A percentile compares a stretch with the other conserved stretches of the same genome.
Evolutionary conservation across 2,329 filamentous ascomycete species (phyloP).

Genomic region (Emericellopsis atlantica): DNA sequence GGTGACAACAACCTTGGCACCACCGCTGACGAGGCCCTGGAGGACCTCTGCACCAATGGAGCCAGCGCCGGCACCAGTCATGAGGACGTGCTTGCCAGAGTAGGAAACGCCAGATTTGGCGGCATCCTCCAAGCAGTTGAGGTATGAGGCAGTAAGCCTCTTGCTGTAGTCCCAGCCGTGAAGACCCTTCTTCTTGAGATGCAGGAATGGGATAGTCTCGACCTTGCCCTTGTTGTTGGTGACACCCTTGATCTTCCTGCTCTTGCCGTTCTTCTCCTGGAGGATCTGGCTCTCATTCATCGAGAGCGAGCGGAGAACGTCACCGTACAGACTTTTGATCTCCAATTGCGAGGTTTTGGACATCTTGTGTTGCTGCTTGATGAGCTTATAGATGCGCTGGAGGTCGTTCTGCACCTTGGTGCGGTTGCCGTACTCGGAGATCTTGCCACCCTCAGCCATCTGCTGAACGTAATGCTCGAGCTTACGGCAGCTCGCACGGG

Average conservation of each 20-base stretch:
- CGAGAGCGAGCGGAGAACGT: constrained; percentile 82
- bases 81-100: constrained; percentile 88
- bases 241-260: constrained; percentile 42
- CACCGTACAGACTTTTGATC: constrained; percentile 89
- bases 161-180: constrained; percentile 99
- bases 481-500: constrained; percentile 82
- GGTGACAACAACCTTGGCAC: constrained; percentile 92
- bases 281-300: constrained; percentile 99
- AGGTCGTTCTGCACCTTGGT: constrained; percentile 97
- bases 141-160: constrained; percentile 86
- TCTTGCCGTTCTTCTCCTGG: constrained; percentile 68
- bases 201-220: constrained; percentile 94
- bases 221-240: constrained; percentile 72
- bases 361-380: constrained; percentile 95
- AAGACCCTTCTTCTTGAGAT: constrained; percentile 85
- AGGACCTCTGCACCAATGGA: constrained; percentile 96
- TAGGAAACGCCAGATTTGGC: constrained; percentile 82
- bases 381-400: constrained; percentile 91
- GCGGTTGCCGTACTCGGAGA: constrained; percentile 95
- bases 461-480: constrained; percentile 97
- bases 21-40: constrained; percentile 89
- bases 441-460: constrained; percentile 97
- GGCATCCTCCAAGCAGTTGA: constrained; percentile 82
- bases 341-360: constrained; percentile 93
- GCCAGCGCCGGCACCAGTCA: constrained; percentile 95